Evolutionary conservation across 768 basidiomycete species (phyloP).

Genomic region (Hygrophorus russula): DNA sequence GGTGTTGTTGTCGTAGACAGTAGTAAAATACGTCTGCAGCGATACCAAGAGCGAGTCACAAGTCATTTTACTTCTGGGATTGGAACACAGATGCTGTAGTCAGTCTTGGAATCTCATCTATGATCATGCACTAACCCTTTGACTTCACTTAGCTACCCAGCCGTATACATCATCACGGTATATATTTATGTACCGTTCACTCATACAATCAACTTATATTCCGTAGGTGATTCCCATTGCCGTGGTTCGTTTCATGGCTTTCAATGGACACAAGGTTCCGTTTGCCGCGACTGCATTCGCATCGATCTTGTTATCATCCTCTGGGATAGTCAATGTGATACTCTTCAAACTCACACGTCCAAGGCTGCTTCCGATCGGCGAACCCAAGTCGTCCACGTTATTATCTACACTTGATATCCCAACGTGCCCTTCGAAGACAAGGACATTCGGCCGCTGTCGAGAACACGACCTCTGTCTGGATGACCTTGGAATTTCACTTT

Average conservation of each 20-base stretch:
- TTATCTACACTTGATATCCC: too few relatives aligned
- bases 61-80: slow-evolving; percentile 6
- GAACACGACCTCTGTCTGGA: too few relatives aligned
- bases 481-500: too few relatives aligned
- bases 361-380: neutral
- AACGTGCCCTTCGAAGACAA: too few relatives aligned
- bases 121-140: neutral
- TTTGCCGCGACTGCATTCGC: slow-evolving; percentile 22
- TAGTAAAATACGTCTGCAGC: neutral
- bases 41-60: neutral
- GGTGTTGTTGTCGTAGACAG: slow-evolving; percentile 1
- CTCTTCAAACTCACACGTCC: slow-evolving; percentile 3
- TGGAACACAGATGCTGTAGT: slow-evolving; percentile 30
- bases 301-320: slow-evolving; percentile 3
- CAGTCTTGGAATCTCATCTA: slow-evolving; percentile 9
- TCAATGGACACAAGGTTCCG: slow-evolving; percentile 18
- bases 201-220: slow-evolving; percentile 19
- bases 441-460: too few relatives aligned
- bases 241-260: slow-evolving; percentile 24
- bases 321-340: slow-evolving; percentile 5
- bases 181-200: neutral
- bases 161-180: slow-evolving; percentile 9
- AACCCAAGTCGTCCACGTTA: too few relatives aligned
- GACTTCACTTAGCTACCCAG: slow-evolving; percentile 20
- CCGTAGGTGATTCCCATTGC: slow-evolving; percentile 28